phyloP scores from a whole-genome alignment of 305 asterid species.

The Plantago lanceolata region DNA sequence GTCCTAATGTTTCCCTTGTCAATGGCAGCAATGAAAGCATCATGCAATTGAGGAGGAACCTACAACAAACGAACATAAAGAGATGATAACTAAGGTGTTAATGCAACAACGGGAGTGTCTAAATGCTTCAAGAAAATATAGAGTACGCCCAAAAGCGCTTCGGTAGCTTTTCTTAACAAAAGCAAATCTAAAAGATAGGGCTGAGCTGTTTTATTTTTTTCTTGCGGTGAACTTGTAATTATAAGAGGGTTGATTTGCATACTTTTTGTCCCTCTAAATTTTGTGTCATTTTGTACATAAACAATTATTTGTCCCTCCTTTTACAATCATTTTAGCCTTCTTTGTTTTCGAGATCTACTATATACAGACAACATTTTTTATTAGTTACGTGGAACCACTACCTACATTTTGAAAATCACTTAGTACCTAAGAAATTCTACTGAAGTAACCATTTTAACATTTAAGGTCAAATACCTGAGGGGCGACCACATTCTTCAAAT shows the following conservation, averaged over 20 bases:
- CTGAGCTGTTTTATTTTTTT: background rate
- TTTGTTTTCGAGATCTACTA: background rate
- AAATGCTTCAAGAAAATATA: background rate
- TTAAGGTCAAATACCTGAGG: conserved; percentile 55
- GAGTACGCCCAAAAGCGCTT: too few relatives aligned
- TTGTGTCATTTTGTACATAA: background rate
- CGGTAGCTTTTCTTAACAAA: too few relatives aligned
- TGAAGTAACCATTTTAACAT: background rate
- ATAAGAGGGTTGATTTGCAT: background rate
- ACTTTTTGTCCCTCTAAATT: background rate
- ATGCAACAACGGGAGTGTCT: background rate
- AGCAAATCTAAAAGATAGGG: too few relatives aligned
- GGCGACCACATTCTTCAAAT: conserved; percentile 67
- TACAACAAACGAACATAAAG: conserved; percentile 18
- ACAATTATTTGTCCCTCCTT: background rate
- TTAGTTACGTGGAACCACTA: background rate
- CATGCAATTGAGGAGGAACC: conserved; percentile 60
- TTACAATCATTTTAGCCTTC: too few relatives aligned
- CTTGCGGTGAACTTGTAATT: background rate
- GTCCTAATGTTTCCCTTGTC: conserved; percentile 79
- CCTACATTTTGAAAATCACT: background rate
- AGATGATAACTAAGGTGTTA: background rate
- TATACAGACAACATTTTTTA: too few relatives aligned
- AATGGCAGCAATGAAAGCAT: conserved; percentile 61
- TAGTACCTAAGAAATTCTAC: background rate